Evolutionary conservation across 495 filamentous ascomycete species (phyloP).

Genomic region (Terfezia boudieri): DNA sequence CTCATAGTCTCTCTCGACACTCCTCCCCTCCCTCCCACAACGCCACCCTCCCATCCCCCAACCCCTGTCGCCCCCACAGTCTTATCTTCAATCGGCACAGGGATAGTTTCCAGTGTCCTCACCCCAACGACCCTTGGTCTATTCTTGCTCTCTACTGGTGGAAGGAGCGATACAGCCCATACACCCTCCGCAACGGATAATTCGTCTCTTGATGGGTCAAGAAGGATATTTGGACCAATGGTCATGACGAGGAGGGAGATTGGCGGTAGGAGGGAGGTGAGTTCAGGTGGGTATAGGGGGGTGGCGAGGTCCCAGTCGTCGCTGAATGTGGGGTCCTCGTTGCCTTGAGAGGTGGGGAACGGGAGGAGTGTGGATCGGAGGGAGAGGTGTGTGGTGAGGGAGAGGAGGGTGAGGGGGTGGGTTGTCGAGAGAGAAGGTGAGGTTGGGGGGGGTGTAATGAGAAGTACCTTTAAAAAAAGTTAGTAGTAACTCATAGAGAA

Average conservation of each 20-base stretch:
- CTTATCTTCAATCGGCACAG: constrained; percentile 4
- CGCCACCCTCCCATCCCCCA: not conserved
- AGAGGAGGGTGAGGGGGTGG: constrained; percentile 79
- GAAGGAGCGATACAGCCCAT: constrained; percentile 50
- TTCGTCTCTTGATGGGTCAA: constrained; percentile 78
- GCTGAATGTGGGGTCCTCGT: constrained; percentile 94
- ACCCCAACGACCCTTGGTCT: constrained; percentile 12
- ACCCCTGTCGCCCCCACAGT: constrained; percentile 1
- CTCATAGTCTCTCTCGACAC: not conserved
- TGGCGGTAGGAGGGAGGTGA: constrained; percentile 28
- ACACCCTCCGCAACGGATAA: constrained; percentile 77
- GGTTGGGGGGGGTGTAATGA: constrained; percentile 74
- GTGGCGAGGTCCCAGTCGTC: constrained; percentile 82
- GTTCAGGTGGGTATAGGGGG: constrained; percentile 44
- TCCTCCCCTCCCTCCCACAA: not conserved
- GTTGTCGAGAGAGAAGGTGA: constrained; percentile 73
- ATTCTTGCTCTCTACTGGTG: not conserved
- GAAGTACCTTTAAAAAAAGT: constrained; percentile 55
- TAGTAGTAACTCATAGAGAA: not conserved
- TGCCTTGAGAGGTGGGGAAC: constrained; percentile 53
- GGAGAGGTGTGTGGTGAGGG: constrained; percentile 85
- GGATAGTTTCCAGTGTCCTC: constrained; percentile 14
- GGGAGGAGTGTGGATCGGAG: constrained; percentile 73
- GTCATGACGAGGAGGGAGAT: constrained; percentile 75
- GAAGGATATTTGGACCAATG: constrained; percentile 71